phyloP scores from a whole-genome alignment of 2,329 filamentous ascomycete species.

The Biscogniauxia marginata region DNA sequence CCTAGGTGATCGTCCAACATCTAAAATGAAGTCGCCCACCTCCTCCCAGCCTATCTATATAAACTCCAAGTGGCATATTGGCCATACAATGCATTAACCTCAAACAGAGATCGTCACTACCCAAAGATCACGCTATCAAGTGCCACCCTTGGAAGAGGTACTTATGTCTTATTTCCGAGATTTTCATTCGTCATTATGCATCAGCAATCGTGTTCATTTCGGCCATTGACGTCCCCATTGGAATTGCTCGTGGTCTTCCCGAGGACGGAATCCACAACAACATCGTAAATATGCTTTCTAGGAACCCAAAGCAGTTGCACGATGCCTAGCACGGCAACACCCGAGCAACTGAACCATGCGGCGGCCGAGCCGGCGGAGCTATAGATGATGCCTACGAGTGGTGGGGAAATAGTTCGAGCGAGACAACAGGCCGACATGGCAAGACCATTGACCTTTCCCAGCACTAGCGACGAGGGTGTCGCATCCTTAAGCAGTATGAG shows the following conservation, averaged over 20 bases:
- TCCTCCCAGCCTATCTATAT: background rate
- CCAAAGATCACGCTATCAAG: background rate
- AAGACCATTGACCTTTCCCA: constrained; percentile 71
- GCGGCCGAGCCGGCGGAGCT: constrained; percentile 51
- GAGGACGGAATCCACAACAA: constrained; percentile 18
- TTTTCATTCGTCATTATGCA: background rate
- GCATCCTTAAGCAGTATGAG: constrained; percentile 74
- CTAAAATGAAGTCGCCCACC: background rate
- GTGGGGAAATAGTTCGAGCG: constrained; percentile 67
- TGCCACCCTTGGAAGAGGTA: background rate
- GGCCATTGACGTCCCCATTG: constrained; percentile 4
- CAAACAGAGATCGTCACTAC: background rate
- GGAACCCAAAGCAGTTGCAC: constrained; percentile 34
- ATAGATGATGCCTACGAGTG: constrained; percentile 66
- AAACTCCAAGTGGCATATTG: background rate
- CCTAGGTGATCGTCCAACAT: background rate
- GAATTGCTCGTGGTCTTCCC: constrained; percentile 15
- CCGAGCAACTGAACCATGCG: constrained; percentile 41
- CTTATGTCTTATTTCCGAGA: background rate
- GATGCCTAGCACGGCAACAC: constrained; percentile 28
- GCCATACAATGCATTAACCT: background rate
- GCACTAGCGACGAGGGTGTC: constrained; percentile 57
- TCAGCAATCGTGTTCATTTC: background rate
- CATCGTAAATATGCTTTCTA: constrained; percentile 23
- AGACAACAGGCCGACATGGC: constrained; percentile 71